Conservation (phyloP, 345 rosid genomes). For the Syzygium aromaticum region DNA sequence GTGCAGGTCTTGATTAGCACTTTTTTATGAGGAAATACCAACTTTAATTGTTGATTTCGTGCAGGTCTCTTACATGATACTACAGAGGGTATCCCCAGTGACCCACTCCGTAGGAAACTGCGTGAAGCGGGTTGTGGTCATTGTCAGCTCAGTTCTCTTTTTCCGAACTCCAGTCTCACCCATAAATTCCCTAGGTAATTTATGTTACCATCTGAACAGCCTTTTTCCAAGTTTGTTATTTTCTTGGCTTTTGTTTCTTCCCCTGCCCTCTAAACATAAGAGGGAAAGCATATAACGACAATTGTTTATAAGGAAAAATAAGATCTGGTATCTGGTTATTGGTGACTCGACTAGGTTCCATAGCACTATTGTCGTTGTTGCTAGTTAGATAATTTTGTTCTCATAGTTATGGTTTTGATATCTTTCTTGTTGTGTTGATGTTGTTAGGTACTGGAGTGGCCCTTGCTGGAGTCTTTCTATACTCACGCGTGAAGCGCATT, state of each 20-base stretch:
- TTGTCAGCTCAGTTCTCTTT: constrained; percentile 44
- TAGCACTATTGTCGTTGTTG: background rate
- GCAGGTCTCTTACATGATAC: constrained; percentile 49
- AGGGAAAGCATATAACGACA: background rate
- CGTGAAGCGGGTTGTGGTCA: constrained; percentile 49
- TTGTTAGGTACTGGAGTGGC: constrained; percentile 35
- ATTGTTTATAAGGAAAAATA: background rate
- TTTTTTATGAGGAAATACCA: background rate
- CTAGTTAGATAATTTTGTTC: background rate
- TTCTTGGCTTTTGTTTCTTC: background rate
- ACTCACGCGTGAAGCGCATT: constrained; percentile 39
- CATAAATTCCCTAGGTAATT: constrained; percentile 35
- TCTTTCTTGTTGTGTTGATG: background rate
- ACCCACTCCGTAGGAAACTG: constrained; percentile 50
- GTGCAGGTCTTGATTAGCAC: too few species aligned
- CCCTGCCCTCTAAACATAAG: background rate
- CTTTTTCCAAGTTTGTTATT: background rate
- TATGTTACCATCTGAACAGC: background rate
- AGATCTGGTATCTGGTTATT: background rate
- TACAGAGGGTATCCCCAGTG: constrained; percentile 47
- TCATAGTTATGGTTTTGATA: background rate
- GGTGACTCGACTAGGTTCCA: background rate
- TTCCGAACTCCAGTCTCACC: constrained; percentile 36
- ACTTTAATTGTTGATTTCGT: background rate
- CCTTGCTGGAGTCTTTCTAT: constrained; percentile 44